Evolutionary conservation across 148 eudicot species (phyloP).

Genomic region (Beta vulgaris): DNA sequence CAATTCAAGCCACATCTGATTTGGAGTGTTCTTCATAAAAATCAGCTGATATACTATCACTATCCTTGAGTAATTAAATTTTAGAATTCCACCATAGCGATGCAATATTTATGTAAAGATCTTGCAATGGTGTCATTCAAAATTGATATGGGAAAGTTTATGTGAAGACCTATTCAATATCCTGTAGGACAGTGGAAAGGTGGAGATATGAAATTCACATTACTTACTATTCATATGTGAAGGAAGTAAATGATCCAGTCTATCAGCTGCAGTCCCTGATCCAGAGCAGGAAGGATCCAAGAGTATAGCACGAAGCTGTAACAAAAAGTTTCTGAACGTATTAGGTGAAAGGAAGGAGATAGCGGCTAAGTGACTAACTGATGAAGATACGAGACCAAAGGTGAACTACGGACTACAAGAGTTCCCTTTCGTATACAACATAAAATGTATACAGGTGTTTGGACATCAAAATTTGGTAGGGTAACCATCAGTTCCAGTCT

Average conservation of each 20-base stretch:
- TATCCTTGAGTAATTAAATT: no score
- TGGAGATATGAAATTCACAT: neutral
- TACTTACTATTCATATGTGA: slow-evolving; percentile 56
- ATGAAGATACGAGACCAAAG: neutral
- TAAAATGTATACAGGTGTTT: neutral
- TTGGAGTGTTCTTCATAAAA: no score
- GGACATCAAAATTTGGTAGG: neutral
- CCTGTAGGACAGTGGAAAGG: neutral
- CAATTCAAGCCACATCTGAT: no score
- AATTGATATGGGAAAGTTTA: no score
- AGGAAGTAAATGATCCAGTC: slow-evolving; percentile 94
- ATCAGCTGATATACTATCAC: no score
- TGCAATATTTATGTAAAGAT: no score
- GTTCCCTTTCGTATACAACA: neutral
- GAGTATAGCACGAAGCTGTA: slow-evolving; percentile 83
- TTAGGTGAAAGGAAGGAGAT: neutral
- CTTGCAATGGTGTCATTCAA: no score
- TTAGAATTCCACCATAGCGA: no score
- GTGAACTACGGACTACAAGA: neutral
- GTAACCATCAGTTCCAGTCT: neutral
- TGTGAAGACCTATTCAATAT: neutral
- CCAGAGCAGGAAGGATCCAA: slow-evolving; percentile 99
- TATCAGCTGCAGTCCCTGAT: slow-evolving; percentile 85
- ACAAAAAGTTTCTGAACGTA: neutral
- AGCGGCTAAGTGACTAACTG: neutral